Conservation (phyloP, 352 stramenopile genomes). For the Pythium utonaiense region DNA sequence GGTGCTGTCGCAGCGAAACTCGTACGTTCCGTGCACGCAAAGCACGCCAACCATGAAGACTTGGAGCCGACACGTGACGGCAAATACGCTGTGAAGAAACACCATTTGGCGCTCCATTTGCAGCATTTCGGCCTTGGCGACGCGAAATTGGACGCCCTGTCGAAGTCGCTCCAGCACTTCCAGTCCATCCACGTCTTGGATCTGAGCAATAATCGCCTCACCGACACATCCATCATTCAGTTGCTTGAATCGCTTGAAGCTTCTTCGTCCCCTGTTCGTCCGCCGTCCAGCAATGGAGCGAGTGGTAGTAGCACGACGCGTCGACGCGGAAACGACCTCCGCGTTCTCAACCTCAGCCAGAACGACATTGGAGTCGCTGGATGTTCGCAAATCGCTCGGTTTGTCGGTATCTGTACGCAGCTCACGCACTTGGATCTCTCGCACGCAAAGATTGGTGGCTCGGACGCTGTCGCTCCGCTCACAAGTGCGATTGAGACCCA, state of each 20-base stretch:
- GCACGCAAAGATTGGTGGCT: conserved; percentile 40
- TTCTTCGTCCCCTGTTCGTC: background rate
- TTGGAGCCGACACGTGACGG: conserved; percentile 24
- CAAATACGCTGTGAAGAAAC: conserved; percentile 33
- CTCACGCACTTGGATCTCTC: conserved; percentile 62
- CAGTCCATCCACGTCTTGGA: conserved; percentile 60
- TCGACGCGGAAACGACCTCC: conserved; percentile 36
- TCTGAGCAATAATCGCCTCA: conserved; percentile 66
- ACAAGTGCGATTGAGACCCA: conserved; percentile 54
- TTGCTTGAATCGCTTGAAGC: conserved; percentile 49
- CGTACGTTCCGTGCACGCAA: conserved; percentile 30
- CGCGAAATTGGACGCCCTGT: conserved; percentile 48
- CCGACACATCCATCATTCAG: conserved; percentile 53
- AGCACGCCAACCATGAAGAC: conserved; percentile 26
- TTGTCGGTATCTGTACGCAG: conserved; percentile 39
- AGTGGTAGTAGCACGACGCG: conserved; percentile 3
- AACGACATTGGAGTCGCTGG: conserved; percentile 56
- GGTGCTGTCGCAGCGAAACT: conserved; percentile 37
- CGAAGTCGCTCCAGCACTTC: conserved; percentile 52
- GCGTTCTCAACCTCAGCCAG: conserved; percentile 64
- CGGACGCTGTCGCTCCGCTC: conserved; percentile 41
- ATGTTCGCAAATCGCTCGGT: conserved; percentile 51
- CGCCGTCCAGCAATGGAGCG: conserved; percentile 1
- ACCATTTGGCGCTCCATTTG: conserved; percentile 48
- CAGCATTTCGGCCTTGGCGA: conserved; percentile 76